Percentiles rank a stretch among this genome's conserved stretches.
Conservation (phyloP, 805 yeast species). For the Metschnikowia hibisci region DNA sequence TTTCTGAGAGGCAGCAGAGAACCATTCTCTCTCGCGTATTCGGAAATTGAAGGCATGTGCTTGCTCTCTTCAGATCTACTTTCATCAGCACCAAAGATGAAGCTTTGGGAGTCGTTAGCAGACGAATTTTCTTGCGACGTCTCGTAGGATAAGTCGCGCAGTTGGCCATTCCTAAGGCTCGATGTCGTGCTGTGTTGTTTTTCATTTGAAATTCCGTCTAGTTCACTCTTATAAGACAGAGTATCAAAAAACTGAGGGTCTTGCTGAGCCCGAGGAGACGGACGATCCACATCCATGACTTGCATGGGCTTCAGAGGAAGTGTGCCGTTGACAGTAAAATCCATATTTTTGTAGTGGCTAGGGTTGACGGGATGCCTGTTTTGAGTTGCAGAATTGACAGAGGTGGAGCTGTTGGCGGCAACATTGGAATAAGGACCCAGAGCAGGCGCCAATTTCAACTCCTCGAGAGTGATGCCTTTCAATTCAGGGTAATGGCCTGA, state of each 20-base stretch:
- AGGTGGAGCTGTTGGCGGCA: background rate
- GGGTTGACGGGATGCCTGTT: background rate
- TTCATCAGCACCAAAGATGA: constrained; percentile 13
- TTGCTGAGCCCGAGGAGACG: background rate
- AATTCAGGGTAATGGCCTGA: constrained; percentile 37
- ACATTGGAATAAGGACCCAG: background rate
- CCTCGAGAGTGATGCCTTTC: constrained; percentile 30
- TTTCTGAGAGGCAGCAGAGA: constrained; percentile 24
- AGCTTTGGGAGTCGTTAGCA: constrained; percentile 15
- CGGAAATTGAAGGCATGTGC: constrained; percentile 18
- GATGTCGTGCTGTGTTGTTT: background rate
- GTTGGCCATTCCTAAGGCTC: background rate
- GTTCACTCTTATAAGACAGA: background rate
- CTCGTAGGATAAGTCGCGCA: background rate
- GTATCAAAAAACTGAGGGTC: background rate
- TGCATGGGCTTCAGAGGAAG: constrained; percentile 42
- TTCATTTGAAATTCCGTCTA: constrained; percentile 4
- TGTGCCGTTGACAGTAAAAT: constrained; percentile 41
- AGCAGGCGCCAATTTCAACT: constrained; percentile 31
- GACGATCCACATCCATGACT: constrained; percentile 30
- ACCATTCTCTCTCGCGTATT: constrained; percentile 21
- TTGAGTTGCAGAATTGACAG: background rate
- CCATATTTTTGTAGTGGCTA: constrained; percentile 33
- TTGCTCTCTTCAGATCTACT: constrained; percentile 6
- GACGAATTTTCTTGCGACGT: background rate